A percentile compares a stretch with the other conserved stretches of the same genome.
phyloP scores from a whole-genome alignment of 2,329 filamentous ascomycete genomes.

The Byssochlamys sp. region DNA sequence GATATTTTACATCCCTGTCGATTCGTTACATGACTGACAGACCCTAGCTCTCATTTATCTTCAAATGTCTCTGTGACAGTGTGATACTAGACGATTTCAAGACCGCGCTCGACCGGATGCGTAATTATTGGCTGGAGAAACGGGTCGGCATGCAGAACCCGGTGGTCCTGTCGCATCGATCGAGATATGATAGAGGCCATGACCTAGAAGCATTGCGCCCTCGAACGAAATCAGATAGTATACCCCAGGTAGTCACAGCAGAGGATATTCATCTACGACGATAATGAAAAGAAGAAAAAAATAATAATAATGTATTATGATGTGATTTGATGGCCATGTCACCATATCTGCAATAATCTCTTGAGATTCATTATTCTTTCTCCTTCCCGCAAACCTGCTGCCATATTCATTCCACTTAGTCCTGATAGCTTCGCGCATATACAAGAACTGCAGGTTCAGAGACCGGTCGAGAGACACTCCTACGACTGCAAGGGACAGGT shows the following conservation, averaged over 20 bases:
- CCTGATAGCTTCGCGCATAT: too few relatives aligned
- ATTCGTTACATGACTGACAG: background rate
- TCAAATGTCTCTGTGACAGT: conserved; percentile 59
- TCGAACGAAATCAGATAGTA: background rate
- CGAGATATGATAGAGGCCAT: background rate
- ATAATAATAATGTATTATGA: background rate
- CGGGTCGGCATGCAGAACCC: conserved; percentile 9
- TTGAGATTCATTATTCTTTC: background rate
- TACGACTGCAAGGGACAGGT: too few relatives aligned
- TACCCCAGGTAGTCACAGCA: background rate
- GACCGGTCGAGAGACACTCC: too few relatives aligned
- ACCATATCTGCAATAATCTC: background rate
- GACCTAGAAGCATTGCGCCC: background rate
- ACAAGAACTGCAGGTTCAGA: too few relatives aligned
- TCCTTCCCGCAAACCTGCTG: background rate
- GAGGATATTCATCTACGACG: background rate
- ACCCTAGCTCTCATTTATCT: conserved; percentile 45
- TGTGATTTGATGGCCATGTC: background rate
- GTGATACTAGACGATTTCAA: conserved; percentile 62
- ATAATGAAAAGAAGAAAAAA: background rate
- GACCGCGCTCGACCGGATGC: conserved; percentile 40
- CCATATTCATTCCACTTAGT: too few relatives aligned
- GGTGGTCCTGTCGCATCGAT: background rate
- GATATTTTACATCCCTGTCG: background rate
- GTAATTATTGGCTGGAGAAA: conserved; percentile 24